Percentiles rank a stretch among this genome's conserved stretches.
Evolutionary conservation across 192 early-diverging fungal species (phyloP).

Genomic region (Blastocladiella britannica): DNA sequence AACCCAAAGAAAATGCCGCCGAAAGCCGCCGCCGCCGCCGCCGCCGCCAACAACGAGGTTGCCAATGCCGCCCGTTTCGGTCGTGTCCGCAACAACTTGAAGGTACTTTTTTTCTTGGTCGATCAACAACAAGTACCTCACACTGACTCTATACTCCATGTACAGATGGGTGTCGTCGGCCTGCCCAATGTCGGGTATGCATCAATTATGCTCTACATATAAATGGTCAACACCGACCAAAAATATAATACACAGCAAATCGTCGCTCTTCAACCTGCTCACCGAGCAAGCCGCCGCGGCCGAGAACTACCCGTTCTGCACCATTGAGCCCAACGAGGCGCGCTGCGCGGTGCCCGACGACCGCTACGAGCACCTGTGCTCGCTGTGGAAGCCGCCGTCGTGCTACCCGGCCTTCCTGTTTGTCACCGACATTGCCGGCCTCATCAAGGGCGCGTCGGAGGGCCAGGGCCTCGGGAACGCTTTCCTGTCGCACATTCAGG

Average conservation of each 20-base stretch:
- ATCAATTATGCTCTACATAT: slow-evolving; percentile 7
- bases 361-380: slow-evolving; percentile 42
- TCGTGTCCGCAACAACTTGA: not conserved
- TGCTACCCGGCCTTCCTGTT: slow-evolving; percentile 43
- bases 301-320: slow-evolving; percentile 72
- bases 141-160: no score
- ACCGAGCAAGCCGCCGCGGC: slow-evolving; percentile 25
- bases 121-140: no score
- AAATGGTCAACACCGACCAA: no score
- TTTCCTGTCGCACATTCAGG: slow-evolving; percentile 53
- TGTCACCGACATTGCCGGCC: slow-evolving; percentile 62
- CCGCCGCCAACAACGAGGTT: no score
- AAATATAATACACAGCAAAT: slow-evolving; percentile 15
- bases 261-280: slow-evolving; percentile 32
- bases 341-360: slow-evolving; percentile 43
- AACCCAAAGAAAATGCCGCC: no score
- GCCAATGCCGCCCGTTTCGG: not conserved
- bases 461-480: slow-evolving; percentile 50
- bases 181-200: slow-evolving; percentile 64
- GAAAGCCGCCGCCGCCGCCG: not conserved
- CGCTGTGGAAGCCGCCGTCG: slow-evolving; percentile 34
- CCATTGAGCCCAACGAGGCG: slow-evolving; percentile 51
- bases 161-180: slow-evolving; percentile 42
- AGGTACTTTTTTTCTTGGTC: no score
- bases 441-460: slow-evolving; percentile 38